Percentiles rank a stretch among this genome's conserved stretches.
These are phyloP conservation scores for Monascus ruber DNA, from an alignment of 2,329 filamentous ascomycete species.

Conservation along the genomic window DNA sequence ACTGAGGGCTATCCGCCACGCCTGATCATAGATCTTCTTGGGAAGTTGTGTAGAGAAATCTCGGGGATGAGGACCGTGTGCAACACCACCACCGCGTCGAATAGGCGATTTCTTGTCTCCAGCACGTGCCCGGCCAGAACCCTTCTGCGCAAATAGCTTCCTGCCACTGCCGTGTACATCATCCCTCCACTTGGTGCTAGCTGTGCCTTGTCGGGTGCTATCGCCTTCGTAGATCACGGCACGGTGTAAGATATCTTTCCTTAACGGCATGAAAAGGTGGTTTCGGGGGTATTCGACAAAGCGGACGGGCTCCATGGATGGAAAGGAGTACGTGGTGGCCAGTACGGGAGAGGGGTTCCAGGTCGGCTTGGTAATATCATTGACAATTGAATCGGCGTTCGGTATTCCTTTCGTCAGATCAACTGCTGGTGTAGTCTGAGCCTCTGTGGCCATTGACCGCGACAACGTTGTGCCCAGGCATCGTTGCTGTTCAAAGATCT, in stretches of 20 bases:
- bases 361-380: slow-evolving; percentile 18
- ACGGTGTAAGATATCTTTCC: slow-evolving; percentile 83
- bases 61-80: slow-evolving; percentile 80
- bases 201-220: slow-evolving; percentile 74
- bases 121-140: slow-evolving; percentile 64
- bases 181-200: slow-evolving; percentile 65
- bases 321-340: slow-evolving; percentile 82
- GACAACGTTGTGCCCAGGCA: slow-evolving; percentile 26
- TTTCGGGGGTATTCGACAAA: slow-evolving; percentile 69
- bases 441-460: slow-evolving; percentile 41
- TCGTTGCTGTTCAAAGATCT: slow-evolving; percentile 27
- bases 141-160: slow-evolving; percentile 83
- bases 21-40: slow-evolving; percentile 85
- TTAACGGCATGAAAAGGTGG: slow-evolving; percentile 76
- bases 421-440: slow-evolving; percentile 17
- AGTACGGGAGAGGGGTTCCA: slow-evolving; percentile 51
- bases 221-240: slow-evolving; percentile 91
- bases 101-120: slow-evolving; percentile 75
- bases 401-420: slow-evolving; percentile 12
- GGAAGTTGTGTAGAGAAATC: slow-evolving; percentile 80
- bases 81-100: slow-evolving; percentile 72
- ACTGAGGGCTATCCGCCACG: slow-evolving; percentile 86
- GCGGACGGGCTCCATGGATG: slow-evolving; percentile 68
- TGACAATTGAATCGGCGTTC: slow-evolving; percentile 3
- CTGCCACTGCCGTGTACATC: slow-evolving; percentile 74